Conservation (phyloP, 345 rosid genomes). For the Turnera subulata region DNA sequence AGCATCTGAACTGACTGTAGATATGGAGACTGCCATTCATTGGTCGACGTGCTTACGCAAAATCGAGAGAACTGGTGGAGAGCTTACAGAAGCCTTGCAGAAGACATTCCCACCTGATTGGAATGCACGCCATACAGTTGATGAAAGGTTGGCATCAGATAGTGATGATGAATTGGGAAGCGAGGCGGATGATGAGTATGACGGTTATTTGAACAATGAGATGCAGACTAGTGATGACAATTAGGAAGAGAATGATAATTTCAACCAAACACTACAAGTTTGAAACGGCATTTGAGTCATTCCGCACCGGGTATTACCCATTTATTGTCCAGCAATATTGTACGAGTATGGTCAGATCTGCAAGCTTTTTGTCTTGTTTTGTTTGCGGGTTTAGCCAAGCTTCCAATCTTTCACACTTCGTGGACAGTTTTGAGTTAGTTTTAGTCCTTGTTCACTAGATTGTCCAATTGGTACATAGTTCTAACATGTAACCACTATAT, state of each 20-base stretch:
- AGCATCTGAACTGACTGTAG: constrained; percentile 63
- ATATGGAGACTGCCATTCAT: constrained; percentile 93
- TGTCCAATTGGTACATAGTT: too few species aligned
- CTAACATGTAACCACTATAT: too few species aligned
- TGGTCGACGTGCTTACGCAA: constrained; percentile 82
- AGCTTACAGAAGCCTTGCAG: constrained; percentile 85
- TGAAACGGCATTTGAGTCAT: not conserved
- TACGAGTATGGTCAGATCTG: too few species aligned
- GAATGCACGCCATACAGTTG: constrained; percentile 41
- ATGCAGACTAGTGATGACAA: constrained; percentile 18
- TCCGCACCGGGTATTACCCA: too few species aligned
- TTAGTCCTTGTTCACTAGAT: too few species aligned
- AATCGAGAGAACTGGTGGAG: constrained; percentile 87
- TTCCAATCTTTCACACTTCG: too few species aligned
- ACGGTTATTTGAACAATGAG: constrained; percentile 6
- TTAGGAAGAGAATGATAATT: constrained; percentile 21
- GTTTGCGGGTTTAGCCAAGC: too few species aligned
- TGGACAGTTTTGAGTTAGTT: too few species aligned
- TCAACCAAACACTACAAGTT: constrained; percentile 10
- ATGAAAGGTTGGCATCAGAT: constrained; percentile 33
- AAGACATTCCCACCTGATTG: constrained; percentile 95
- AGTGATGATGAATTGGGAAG: constrained; percentile 26
- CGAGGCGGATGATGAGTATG: constrained; percentile 10
- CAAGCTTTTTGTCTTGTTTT: too few species aligned
- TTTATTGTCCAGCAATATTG: too few species aligned